A percentile compares a stretch with the other conserved stretches of the same genome.
These are phyloP conservation scores for Zoysia pacifica DNA, from an alignment of 176 grass and related monocot species.

Conservation along the genomic window DNA sequence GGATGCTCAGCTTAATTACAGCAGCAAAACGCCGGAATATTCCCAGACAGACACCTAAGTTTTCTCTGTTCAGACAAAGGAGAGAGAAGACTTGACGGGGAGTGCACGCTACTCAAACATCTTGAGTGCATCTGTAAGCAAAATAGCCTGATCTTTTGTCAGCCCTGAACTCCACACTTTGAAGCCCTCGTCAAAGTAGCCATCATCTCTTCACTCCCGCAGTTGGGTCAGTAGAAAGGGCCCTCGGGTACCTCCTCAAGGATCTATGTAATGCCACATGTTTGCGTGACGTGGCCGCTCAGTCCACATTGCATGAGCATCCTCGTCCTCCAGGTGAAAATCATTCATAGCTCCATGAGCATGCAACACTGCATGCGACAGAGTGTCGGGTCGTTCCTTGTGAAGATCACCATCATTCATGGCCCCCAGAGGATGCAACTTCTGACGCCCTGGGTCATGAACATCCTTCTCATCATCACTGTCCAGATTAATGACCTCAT, in stretches of 20 bases:
- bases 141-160: conserved; percentile 34
- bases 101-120: not conserved
- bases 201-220: conserved; percentile 25
- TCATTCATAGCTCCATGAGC: not conserved
- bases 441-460: not conserved
- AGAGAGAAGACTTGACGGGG: not conserved
- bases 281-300: not conserved
- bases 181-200: conserved; percentile 61
- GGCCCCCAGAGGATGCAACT: not conserved
- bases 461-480: conserved; percentile 40
- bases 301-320: not conserved
- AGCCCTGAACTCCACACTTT: conserved; percentile 59
- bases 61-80: not conserved
- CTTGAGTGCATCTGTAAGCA: conserved; percentile 45
- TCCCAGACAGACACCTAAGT: not conserved
- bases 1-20: not conserved
- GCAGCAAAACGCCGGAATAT: not conserved
- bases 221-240: conserved; percentile 44
- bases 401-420: not conserved
- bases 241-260: conserved; percentile 44
- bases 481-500: conserved; percentile 31
- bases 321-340: not conserved
- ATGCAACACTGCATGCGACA: not conserved
- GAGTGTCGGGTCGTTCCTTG: too few species aligned
- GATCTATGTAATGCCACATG: conserved; percentile 60